Percentiles rank a stretch among this genome's conserved stretches.
phyloP scores from a whole-genome alignment of 371 early-diverging fungal genomes.

The Lichtheimia hyalospora region DNA sequence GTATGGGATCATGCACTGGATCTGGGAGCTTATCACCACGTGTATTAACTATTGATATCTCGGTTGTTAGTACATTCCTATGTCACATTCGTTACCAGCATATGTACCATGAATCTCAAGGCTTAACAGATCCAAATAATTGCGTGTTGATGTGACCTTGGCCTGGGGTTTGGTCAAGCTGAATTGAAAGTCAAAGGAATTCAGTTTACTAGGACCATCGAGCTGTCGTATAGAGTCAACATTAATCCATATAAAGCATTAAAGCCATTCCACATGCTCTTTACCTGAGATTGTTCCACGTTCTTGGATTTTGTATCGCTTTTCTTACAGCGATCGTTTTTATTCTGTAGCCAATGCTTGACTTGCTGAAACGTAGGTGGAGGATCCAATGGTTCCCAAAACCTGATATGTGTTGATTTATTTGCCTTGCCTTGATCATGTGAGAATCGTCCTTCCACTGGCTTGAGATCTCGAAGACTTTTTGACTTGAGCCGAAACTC shows the following conservation, averaged over 20 bases:
- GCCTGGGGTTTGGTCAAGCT: conserved; percentile 43
- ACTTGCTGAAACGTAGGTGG: conserved; percentile 36
- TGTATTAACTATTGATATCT: conserved; percentile 29
- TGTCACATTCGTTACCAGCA: not conserved
- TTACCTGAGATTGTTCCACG: not conserved
- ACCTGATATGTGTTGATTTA: conserved; percentile 9
- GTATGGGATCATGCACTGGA: conserved; percentile 54
- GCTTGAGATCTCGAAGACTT: conserved; percentile 18
- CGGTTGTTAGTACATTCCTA: not conserved
- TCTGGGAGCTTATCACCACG: conserved; percentile 57
- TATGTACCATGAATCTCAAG: conserved; percentile 48
- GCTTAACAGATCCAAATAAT: conserved; percentile 43
- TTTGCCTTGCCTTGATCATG: conserved; percentile 5
- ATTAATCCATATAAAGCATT: too few relatives aligned
- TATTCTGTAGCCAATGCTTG: conserved; percentile 22
- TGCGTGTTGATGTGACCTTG: conserved; percentile 15
- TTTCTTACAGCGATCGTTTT: not conserved
- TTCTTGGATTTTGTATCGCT: too few relatives aligned
- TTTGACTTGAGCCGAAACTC: conserved; percentile 48
- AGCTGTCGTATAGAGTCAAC: conserved; percentile 25
- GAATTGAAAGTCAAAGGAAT: conserved; percentile 63
- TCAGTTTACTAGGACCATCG: conserved; percentile 58
- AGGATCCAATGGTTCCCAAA: conserved; percentile 27
- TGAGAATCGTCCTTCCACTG: conserved; percentile 5
- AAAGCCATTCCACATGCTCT: too few relatives aligned